A percentile compares a stretch with the other conserved stretches of the same genome.
Evolutionary conservation across 2,329 filamentous ascomycete species (phyloP).

Genomic region (Scolecobasidium constrictum): DNA sequence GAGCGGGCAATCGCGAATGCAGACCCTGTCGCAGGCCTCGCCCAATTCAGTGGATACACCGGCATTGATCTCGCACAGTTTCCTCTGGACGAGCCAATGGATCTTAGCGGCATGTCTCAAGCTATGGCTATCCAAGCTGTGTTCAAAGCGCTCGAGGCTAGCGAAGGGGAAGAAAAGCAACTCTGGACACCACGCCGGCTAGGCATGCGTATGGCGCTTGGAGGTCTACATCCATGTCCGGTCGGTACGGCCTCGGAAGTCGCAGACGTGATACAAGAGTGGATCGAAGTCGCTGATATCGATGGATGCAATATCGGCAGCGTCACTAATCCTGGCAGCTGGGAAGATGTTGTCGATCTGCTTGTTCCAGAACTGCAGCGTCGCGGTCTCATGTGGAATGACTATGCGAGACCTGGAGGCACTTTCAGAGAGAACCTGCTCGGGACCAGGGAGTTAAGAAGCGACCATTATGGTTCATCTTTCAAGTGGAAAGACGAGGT

Average conservation of each 20-base stretch:
- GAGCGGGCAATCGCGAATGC: conserved; percentile 1
- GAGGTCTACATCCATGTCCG: conserved; percentile 10
- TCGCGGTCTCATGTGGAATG: conserved; percentile 4
- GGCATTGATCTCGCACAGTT: conserved; percentile 7
- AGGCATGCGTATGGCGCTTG: conserved; percentile 9
- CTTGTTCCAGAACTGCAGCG: conserved; percentile 5
- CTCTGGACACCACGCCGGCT: conserved; percentile 9
- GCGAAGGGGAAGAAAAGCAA: neutral
- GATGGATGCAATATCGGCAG: conserved; percentile 9
- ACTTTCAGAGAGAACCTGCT: conserved; percentile 8
- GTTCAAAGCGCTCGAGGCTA: conserved; percentile 6
- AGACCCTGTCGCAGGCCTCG: conserved; percentile 5
- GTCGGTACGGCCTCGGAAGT: conserved; percentile 5
- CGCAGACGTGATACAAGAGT: conserved; percentile 10
- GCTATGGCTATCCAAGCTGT: conserved; percentile 7
- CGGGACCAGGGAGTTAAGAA: neutral
- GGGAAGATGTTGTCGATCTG: conserved; percentile 6
- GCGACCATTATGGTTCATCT: conserved; percentile 7
- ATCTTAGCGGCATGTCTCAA: neutral
- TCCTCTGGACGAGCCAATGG: conserved; percentile 5
- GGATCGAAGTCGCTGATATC: conserved; percentile 8
- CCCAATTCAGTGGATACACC: conserved; percentile 4
- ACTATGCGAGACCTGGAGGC: conserved; percentile 8
- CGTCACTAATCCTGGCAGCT: conserved; percentile 5
- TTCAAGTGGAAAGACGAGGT: conserved; percentile 7